phyloP scores from a whole-genome alignment of 805 yeast genomes.

The Lachancea thermotolerans region DNA sequence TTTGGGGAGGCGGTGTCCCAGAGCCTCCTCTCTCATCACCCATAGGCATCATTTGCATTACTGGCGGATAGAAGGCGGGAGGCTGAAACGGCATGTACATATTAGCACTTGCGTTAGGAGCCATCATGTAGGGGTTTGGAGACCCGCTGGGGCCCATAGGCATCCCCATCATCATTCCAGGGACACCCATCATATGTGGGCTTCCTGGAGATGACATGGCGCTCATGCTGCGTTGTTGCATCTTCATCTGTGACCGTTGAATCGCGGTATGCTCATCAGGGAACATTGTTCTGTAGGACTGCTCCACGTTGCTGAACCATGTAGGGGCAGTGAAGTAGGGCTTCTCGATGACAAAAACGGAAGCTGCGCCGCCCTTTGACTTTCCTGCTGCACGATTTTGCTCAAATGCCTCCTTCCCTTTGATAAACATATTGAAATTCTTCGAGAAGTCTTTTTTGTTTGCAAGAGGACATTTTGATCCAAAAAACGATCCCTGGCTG shows the following conservation, averaged over 20 bases:
- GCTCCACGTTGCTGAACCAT: constrained; percentile 58
- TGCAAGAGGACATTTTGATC: constrained; percentile 31
- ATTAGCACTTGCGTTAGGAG: constrained; percentile 15
- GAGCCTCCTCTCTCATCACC: constrained; percentile 15
- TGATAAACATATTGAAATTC: constrained; percentile 48
- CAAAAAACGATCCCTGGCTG: constrained; percentile 33
- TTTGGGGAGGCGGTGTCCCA: constrained; percentile 20
- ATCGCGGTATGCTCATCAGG: constrained; percentile 34
- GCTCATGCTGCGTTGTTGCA: constrained; percentile 30
- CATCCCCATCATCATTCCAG: constrained; percentile 26
- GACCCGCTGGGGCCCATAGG: constrained; percentile 23
- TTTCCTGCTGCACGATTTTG: constrained; percentile 18
- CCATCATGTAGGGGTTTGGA: constrained; percentile 25
- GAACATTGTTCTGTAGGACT: constrained; percentile 47
- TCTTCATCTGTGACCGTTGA: constrained; percentile 25
- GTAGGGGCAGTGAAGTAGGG: constrained; percentile 74
- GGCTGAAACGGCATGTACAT: constrained; percentile 33
- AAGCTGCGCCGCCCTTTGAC: constrained; percentile 21
- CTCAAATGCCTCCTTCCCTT: constrained; percentile 35
- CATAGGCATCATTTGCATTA: constrained; percentile 28
- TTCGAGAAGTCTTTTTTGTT: constrained; percentile 33
- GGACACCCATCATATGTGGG: constrained; percentile 22
- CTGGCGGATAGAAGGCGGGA: constrained; percentile 29
- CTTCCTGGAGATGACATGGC: constrained; percentile 22
- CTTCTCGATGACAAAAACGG: constrained; percentile 43